Conservation (phyloP, 768 basidiomycete genomes). For the Erythrobasidium yunnanense region DNA sequence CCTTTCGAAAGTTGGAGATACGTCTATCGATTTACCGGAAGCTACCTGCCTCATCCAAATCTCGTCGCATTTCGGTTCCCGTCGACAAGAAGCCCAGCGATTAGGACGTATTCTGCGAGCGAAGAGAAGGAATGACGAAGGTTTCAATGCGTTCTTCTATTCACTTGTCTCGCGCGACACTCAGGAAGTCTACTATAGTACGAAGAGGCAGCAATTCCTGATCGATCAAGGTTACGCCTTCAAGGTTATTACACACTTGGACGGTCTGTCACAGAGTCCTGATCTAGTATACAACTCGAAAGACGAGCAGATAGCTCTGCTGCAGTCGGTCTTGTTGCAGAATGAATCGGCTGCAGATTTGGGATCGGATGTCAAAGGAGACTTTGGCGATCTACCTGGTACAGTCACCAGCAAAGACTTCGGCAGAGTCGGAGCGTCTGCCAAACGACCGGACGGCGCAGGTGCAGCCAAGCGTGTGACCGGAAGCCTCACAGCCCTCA, state of each 20-base stretch:
- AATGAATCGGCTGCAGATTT: constrained; percentile 83
- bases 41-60: constrained; percentile 99
- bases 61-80: constrained; percentile 95
- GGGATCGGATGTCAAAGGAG: constrained; percentile 61
- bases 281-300: constrained; percentile 83
- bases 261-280: constrained; percentile 72
- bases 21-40: constrained; percentile 95
- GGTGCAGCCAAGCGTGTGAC: constrained; percentile 59
- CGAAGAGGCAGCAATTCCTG: constrained; percentile 94
- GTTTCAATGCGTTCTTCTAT: constrained; percentile 99
- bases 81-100: constrained; percentile 93
- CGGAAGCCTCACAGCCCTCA: constrained; percentile 69
- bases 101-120: constrained; percentile 91
- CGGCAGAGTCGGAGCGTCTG: constrained; percentile 47
- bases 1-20: constrained; percentile 96
- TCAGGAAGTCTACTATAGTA: constrained; percentile 98
- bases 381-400: constrained; percentile 73
- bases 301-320: constrained; percentile 88
- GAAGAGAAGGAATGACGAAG: constrained; percentile 95
- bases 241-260: constrained; percentile 96
- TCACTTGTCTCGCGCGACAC: constrained; percentile 78
- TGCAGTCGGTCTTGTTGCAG: constrained; percentile 81
- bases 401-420: constrained; percentile 48
- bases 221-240: constrained; percentile 94
- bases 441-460: constrained; percentile 47